Evolutionary conservation across 208 protist species (phyloP).

Genomic region (Balamuthia mandrillaris): DNA sequence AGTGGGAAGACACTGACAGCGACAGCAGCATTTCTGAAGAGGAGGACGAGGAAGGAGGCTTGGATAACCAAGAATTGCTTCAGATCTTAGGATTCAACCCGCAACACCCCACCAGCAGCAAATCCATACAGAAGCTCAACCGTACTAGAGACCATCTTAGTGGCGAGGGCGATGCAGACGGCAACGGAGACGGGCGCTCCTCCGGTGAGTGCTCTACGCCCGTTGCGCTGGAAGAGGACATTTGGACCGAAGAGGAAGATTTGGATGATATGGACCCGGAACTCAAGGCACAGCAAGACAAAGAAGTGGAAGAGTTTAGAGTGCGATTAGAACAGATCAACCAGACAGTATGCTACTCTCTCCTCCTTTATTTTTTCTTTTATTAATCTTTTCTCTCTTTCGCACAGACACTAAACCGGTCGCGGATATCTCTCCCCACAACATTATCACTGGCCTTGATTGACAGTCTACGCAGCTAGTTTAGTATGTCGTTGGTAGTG

Average conservation of each 20-base stretch:
- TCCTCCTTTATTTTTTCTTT: not conserved
- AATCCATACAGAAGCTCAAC: not conserved
- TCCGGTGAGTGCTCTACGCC: too few species aligned
- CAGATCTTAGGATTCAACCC: too few species aligned
- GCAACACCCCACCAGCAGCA: too few species aligned
- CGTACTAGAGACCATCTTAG: not conserved
- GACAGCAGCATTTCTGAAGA: too few species aligned
- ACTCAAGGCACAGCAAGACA: constrained; percentile 17
- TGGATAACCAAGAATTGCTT: too few species aligned
- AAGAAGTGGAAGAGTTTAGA: constrained; percentile 35
- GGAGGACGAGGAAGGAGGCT: too few species aligned
- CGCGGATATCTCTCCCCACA: not conserved
- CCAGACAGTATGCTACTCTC: not conserved
- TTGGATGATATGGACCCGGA: constrained; percentile 27
- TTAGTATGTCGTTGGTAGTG: too few species aligned
- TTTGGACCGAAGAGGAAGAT: not conserved
- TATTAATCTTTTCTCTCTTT: not conserved
- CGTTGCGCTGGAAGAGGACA: too few species aligned
- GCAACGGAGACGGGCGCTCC: too few species aligned
- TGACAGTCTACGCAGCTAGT: too few species aligned
- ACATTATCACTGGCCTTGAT: not conserved
- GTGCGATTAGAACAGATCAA: constrained; percentile 20
- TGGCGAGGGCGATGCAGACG: too few species aligned
- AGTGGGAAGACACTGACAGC: too few species aligned
- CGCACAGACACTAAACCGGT: constrained; percentile 3